Evolutionary conservation across 2,329 filamentous ascomycete species (phyloP).

Genomic region (Mycosphaerella sp.): DNA sequence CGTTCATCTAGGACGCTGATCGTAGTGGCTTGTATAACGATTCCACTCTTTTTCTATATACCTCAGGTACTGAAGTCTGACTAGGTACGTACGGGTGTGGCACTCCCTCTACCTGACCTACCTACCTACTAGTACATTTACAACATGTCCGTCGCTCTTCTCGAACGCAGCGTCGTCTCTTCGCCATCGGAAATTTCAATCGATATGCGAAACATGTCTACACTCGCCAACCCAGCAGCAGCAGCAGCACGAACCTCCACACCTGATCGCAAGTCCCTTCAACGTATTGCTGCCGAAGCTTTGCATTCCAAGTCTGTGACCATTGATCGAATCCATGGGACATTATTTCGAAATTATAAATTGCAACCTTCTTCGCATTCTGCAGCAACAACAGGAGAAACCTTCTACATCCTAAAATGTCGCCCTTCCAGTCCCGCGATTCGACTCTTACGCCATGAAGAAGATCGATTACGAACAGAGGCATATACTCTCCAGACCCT

Average conservation of each 20-base stretch:
- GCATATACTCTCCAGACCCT: constrained; percentile 36
- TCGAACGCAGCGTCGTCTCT: background rate
- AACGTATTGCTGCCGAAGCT: constrained; percentile 23
- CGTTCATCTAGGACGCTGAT: constrained; percentile 5
- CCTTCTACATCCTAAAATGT: constrained; percentile 38
- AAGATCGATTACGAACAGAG: constrained; percentile 37
- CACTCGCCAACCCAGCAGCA: background rate
- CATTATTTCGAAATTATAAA: constrained; percentile 39
- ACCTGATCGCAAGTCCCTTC: constrained; percentile 23
- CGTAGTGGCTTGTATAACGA: constrained; percentile 10
- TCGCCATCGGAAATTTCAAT: background rate
- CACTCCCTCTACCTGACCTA: too few relatives aligned
- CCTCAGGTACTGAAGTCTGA: constrained; percentile 15
- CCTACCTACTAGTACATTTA: background rate
- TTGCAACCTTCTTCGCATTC: constrained; percentile 29
- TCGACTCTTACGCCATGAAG: constrained; percentile 41
- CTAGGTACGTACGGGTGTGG: background rate
- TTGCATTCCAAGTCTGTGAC: constrained; percentile 25
- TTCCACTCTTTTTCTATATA: constrained; percentile 19
- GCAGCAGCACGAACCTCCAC: constrained; percentile 11
- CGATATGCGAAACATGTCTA: constrained; percentile 9
- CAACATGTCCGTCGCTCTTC: constrained; percentile 17
- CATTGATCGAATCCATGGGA: constrained; percentile 24
- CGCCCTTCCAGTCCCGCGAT: constrained; percentile 33
- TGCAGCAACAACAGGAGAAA: constrained; percentile 24